These are phyloP conservation scores for Musa acuminata DNA, from an alignment of 176 grass and related monocot species.

Conservation along the genomic window DNA sequence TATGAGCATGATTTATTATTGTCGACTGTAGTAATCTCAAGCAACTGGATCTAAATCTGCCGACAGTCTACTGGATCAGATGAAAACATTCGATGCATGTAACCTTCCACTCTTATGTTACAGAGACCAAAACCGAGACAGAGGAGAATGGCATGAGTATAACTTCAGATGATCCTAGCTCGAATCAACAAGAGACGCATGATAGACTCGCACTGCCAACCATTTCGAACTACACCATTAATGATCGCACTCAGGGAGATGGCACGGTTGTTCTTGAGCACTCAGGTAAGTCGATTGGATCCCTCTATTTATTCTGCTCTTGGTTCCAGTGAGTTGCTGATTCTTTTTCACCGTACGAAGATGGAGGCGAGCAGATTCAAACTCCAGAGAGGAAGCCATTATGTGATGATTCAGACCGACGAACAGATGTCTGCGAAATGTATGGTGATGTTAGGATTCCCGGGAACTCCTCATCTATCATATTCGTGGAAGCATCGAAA, in stretches of 20 bases:
- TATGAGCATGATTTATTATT: neutral
- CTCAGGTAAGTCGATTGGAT: neutral
- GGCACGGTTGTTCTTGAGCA: neutral
- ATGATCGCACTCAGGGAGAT: neutral
- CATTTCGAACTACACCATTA: neutral
- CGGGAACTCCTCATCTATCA: conserved; percentile 37
- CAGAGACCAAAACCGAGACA: neutral
- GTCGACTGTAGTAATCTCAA: neutral
- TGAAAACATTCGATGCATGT: no score
- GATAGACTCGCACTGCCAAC: neutral
- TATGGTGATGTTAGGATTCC: conserved; percentile 58
- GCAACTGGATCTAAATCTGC: neutral
- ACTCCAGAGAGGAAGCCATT: conserved; percentile 23
- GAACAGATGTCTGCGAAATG: conserved; percentile 56
- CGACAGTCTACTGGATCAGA: neutral
- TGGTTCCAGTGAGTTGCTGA: neutral
- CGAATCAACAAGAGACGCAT: neutral
- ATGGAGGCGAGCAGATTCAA: neutral
- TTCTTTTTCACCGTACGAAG: neutral
- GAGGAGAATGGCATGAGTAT: neutral
- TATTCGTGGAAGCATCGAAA: conserved; percentile 23
- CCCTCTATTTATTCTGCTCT: neutral
- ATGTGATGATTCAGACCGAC: conserved; percentile 61
- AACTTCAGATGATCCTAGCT: neutral
- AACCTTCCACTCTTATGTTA: neutral